Evolutionary conservation across 768 basidiomycete genomes (phyloP), one percentile per base, ranked within the genome.

Genomic region (Lactifluus rugatus): DNA sequence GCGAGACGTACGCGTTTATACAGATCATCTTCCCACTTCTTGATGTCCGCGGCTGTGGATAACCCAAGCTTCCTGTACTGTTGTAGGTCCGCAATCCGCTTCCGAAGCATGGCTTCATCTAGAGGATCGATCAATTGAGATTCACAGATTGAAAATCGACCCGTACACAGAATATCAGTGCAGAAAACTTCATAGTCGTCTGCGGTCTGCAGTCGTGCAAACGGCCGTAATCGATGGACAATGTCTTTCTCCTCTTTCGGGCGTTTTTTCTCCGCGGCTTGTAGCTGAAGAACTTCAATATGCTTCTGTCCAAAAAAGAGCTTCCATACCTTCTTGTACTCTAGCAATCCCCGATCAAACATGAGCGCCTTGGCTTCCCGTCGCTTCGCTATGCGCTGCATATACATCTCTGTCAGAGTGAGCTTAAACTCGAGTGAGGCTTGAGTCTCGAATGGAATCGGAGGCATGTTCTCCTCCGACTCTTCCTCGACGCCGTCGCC

Each of bases 191-290:
- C 96, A 64, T 87, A 94, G 67, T 99, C 95, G 58, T 89, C 83
- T 1, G 88, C 86, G 0, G 92, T 93, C 69, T 96, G 93, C 36
- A 98, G 74, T 53, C 85, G 82, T 26, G 95, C 82, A 70, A 97
- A 97, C 2, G 93, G 90, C 62, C 94, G 87, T 54, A 94, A 78
- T 25, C 93, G 83, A 64, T 91, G 84, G 23, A 93, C 71, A 55
- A 97, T 85, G 61, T 98, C 96, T 63, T 88, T 83, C 66, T 98
- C 94, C 61, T 97, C 95, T 65, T 88, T 85, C 8, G 81, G 80
- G 17, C 92, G 78, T 69, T 96, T 97, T 74, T 94, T 89, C 64
- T 99, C 95, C 2, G 80, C 79, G 10, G 90, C 89, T 78, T 89
- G 85, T 76, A 93, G 87, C 95, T 96, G 59, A 37, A 50, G 32